A percentile compares a stretch with the other conserved stretches of the same genome.
Evolutionary conservation across 257 asterid species (phyloP).

Genomic region (Gardenia jasminoides): DNA sequence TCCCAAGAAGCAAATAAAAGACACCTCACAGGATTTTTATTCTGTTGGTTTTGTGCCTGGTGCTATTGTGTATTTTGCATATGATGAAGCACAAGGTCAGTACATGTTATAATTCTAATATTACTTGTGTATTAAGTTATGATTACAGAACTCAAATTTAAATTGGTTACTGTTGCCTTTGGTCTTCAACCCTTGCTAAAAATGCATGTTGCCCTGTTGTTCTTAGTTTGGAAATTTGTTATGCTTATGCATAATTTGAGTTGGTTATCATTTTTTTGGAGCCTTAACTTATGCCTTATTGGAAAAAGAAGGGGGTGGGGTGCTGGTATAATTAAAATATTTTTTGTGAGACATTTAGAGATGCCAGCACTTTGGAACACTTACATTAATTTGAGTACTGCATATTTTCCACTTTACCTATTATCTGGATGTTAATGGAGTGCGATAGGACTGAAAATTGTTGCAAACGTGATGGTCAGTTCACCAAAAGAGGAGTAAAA

Average conservation of each 20-base stretch:
- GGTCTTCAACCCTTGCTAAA: neutral
- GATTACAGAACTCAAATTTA: neutral
- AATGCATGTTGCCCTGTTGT: neutral
- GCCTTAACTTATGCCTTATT: neutral
- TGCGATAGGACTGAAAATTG: neutral
- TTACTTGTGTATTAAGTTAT: neutral
- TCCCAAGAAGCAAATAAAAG: constrained; percentile 82
- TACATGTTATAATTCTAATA: constrained; percentile 1
- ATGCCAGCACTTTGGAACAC: neutral
- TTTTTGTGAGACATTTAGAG: neutral
- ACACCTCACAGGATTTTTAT: constrained; percentile 67
- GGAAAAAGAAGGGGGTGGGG: neutral
- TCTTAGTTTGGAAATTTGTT: neutral
- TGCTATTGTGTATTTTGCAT: constrained; percentile 84
- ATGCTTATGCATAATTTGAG: neutral
- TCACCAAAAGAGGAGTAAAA: neutral
- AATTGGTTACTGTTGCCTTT: no score
- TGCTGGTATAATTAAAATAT: neutral
- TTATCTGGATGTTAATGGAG: neutral
- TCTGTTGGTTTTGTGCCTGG: constrained; percentile 93
- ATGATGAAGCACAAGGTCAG: constrained; percentile 64
- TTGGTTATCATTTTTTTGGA: neutral
- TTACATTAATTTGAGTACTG: neutral
- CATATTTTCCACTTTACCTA: neutral
- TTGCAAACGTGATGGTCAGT: neutral